Percentiles rank a stretch among this genome's conserved stretches.
Evolutionary conservation across 148 eudicot genomes (phyloP).

Genomic region (Vaccinium darrowii): DNA sequence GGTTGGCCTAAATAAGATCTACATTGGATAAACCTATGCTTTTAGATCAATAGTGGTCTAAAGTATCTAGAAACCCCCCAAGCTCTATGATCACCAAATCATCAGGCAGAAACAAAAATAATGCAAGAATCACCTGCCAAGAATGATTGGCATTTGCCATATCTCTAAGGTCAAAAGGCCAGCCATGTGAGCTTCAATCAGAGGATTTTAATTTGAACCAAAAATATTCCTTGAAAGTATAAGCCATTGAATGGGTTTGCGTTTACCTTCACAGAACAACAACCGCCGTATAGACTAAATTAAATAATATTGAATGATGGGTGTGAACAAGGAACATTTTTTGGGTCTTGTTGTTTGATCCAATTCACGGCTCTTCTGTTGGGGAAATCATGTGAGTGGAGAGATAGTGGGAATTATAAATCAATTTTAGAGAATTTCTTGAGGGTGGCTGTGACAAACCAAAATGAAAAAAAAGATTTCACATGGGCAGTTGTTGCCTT

Average conservation of each 20-base stretch:
- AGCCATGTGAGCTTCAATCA: slow-evolving; percentile 1
- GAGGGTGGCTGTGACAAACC: not conserved
- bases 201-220: not conserved
- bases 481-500: slow-evolving; percentile 48
- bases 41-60: not conserved
- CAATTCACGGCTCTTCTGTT: too few species aligned
- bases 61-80: not conserved
- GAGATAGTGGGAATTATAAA: not conserved
- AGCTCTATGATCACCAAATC: not conserved
- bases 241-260: not conserved
- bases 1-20: not conserved
- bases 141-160: not conserved
- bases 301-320: too few species aligned
- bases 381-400: not conserved
- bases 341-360: too few species aligned
- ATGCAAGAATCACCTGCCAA: not conserved
- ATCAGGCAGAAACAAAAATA: not conserved
- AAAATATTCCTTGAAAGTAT: not conserved
- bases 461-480: slow-evolving; percentile 3
- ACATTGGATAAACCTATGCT: not conserved
- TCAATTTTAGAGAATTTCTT: slow-evolving; percentile 13
- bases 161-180: not conserved
- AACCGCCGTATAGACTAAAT: not conserved
- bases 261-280: not conserved
- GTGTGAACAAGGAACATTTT: too few species aligned